Percentiles rank a stretch among this genome's conserved stretches.
phyloP scores from a whole-genome alignment of 768 basidiomycete species.

The Naganishia antarctica region DNA sequence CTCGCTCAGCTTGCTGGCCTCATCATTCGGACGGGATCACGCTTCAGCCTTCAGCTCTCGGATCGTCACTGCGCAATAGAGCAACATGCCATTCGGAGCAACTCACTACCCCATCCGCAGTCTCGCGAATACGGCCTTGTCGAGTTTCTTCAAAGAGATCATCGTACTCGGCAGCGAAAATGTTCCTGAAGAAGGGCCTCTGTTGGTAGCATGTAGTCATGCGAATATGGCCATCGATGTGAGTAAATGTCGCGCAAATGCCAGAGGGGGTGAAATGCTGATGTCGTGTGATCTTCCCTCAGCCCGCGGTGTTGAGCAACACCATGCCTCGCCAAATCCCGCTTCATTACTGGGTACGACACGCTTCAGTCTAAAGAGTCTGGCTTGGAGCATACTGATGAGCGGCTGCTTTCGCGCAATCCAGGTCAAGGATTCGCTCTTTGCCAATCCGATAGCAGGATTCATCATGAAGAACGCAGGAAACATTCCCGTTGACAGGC shows the following conservation, averaged over 20 bases:
- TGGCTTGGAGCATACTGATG: too few species aligned
- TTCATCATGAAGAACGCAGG: conserved; percentile 80
- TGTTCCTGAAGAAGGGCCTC: conserved; percentile 79
- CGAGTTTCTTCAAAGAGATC: conserved; percentile 83
- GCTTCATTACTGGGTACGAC: conserved; percentile 58
- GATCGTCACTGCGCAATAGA: too few species aligned
- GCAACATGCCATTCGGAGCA: conserved; percentile 49
- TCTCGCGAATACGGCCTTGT: conserved; percentile 67
- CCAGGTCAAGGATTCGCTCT: conserved; percentile 91
- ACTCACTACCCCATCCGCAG: conserved; percentile 67
- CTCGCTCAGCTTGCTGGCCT: too few species aligned
- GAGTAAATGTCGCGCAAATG: conserved; percentile 43
- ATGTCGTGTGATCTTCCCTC: conserved; percentile 30
- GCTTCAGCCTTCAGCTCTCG: too few species aligned
- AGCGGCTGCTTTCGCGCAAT: too few species aligned
- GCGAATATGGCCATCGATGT: conserved; percentile 90
- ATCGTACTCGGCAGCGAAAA: conserved; percentile 81
- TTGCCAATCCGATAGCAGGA: conserved; percentile 67
- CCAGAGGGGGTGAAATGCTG: not conserved
- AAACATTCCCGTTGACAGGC: conserved; percentile 96
- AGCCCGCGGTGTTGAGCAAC: conserved; percentile 56
- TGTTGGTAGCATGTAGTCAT: conserved; percentile 86
- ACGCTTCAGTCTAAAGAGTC: too few species aligned
- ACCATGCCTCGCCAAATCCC: conserved; percentile 75
- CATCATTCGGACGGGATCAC: too few species aligned